A percentile compares a stretch with the other conserved stretches of the same genome.
phyloP scores from a whole-genome alignment of 768 basidiomycete species.

The Pulveroboletus sp. region DNA sequence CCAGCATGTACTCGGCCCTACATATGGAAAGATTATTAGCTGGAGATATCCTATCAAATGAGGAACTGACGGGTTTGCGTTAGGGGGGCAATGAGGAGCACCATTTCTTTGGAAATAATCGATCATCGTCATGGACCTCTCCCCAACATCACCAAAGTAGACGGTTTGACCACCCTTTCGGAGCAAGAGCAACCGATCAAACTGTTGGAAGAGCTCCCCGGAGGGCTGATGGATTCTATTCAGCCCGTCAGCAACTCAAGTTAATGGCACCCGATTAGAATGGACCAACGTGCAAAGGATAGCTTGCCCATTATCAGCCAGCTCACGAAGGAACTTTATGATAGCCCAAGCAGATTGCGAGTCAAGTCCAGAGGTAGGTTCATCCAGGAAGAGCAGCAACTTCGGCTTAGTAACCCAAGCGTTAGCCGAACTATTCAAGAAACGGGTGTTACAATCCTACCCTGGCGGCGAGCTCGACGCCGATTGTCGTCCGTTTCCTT shows the following conservation, averaged over 20 bases:
- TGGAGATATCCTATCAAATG: too few species aligned
- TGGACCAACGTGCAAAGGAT: constrained; percentile 50
- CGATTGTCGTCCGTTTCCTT: constrained; percentile 56
- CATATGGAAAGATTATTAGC: too few species aligned
- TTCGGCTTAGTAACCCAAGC: constrained; percentile 29
- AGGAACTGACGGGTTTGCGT: constrained; percentile 24
- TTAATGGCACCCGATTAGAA: background rate
- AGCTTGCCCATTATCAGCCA: constrained; percentile 52
- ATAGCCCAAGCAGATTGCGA: constrained; percentile 52
- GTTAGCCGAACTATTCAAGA: background rate
- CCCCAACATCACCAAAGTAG: constrained; percentile 53
- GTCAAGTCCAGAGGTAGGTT: constrained; percentile 56
- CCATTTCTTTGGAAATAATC: constrained; percentile 25
- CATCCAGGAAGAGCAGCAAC: constrained; percentile 54
- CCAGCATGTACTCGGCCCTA: constrained; percentile 47
- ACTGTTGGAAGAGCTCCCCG: constrained; percentile 47
- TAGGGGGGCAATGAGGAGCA: constrained; percentile 12
- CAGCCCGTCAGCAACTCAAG: background rate
- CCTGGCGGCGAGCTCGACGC: constrained; percentile 57
- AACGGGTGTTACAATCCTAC: constrained; percentile 18
- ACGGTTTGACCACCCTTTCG: constrained; percentile 58
- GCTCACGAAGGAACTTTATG: constrained; percentile 45
- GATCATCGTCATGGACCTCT: constrained; percentile 20
- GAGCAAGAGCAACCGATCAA: constrained; percentile 49
- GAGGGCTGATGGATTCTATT: constrained; percentile 35